A percentile compares a stretch with the other conserved stretches of the same genome.
phyloP scores from a whole-genome alignment of 75 land plant genomes.

The Pseudotsuga menziesii region DNA sequence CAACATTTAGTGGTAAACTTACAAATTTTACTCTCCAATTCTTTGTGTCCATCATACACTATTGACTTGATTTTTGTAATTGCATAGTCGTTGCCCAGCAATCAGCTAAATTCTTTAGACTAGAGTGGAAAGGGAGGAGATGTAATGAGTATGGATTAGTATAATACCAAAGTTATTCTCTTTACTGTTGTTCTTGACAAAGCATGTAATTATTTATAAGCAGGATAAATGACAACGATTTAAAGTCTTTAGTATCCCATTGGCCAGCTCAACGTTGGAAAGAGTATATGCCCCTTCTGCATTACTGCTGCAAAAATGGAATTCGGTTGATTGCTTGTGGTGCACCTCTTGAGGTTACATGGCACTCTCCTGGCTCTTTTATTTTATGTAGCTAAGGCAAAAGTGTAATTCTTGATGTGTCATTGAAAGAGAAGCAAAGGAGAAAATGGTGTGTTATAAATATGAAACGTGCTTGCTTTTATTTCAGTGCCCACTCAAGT shows the following conservation, averaged over 20 bases:
- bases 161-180: not conserved
- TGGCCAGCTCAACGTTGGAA: slow-evolving; percentile 77
- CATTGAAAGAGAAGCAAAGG: not conserved
- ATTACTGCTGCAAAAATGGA: slow-evolving; percentile 71
- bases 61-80: not conserved
- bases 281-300: slow-evolving; percentile 76
- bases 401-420: not conserved
- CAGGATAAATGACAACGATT: slow-evolving; percentile 69
- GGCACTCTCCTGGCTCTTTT: not conserved
- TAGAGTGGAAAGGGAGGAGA: not conserved
- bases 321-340: slow-evolving; percentile 87
- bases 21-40: not conserved
- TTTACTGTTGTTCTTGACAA: not conserved
- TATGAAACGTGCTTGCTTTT: no score
- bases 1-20: not conserved
- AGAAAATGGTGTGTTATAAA: not conserved
- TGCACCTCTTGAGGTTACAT: slow-evolving; percentile 72
- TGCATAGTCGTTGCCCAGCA: not conserved
- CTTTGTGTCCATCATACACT: not conserved
- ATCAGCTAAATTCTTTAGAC: not conserved
- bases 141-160: not conserved
- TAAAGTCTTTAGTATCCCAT: slow-evolving; percentile 48
- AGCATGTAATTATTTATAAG: not conserved
- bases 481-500: no score
- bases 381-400: not conserved